phyloP scores from a whole-genome alignment of 2,329 filamentous ascomycete genomes.

The Magnaporthiopsis incrustans region DNA sequence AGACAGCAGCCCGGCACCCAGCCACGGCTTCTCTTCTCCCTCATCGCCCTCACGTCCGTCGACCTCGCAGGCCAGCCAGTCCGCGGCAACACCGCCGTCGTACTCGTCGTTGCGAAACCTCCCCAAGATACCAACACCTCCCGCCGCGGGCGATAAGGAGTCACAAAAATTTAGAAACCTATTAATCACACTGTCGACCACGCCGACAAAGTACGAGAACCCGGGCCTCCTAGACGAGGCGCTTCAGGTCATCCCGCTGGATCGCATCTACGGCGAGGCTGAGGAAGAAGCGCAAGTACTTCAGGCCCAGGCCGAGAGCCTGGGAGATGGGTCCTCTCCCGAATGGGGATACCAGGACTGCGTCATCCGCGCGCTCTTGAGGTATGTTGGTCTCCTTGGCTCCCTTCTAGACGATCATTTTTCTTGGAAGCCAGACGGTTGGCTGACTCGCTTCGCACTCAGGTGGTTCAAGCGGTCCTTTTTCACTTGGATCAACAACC shows the following conservation, averaged over 20 bases:
- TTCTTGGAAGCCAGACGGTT: no score
- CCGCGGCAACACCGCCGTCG: constrained; percentile 32
- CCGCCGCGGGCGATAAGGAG: constrained; percentile 53
- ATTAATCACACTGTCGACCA: constrained; percentile 76
- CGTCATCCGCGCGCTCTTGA: constrained; percentile 78
- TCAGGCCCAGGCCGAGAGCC: constrained; percentile 78
- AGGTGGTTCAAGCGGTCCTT: constrained; percentile 96
- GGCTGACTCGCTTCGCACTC: constrained; percentile 8
- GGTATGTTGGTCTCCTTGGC: constrained; percentile 42
- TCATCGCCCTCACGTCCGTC: constrained; percentile 16
- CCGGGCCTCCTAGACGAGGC: constrained; percentile 91
- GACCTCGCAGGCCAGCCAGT: constrained; percentile 9
- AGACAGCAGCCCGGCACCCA: constrained; percentile 42
- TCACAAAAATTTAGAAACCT: constrained; percentile 74
- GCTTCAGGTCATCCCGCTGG: constrained; percentile 74
- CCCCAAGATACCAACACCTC: constrained; percentile 60
- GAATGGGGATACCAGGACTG: constrained; percentile 98
- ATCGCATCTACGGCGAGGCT: constrained; percentile 86
- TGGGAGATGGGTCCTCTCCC: constrained; percentile 70
- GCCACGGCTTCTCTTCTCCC: constrained; percentile 33
- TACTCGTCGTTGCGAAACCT: constrained; percentile 43
- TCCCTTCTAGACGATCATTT: constrained; percentile 1
- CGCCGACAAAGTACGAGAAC: constrained; percentile 92
- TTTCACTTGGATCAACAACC: constrained; percentile 96
- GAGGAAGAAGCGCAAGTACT: constrained; percentile 89